These are phyloP conservation scores for Fusarium begoniae DNA, from an alignment of 2,329 filamentous ascomycete species.

Conservation along the genomic window DNA sequence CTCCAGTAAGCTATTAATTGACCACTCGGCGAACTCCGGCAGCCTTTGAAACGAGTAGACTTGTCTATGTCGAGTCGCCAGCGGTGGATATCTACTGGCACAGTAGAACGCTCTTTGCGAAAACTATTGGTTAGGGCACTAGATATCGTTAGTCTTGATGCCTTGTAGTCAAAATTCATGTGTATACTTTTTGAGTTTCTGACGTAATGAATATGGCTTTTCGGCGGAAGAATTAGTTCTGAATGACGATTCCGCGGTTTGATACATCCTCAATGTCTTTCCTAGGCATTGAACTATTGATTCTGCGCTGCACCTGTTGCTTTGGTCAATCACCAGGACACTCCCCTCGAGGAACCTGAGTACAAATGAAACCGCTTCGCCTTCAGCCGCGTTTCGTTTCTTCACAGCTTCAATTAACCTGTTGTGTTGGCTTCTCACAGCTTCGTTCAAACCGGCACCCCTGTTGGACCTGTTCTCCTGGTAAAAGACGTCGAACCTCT, in stretches of 20 bases:
- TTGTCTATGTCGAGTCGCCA: background rate
- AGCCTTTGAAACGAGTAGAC: background rate
- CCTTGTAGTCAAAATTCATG: background rate
- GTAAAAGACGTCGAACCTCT: background rate
- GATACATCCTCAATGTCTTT: background rate
- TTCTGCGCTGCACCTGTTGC: background rate
- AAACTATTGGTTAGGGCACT: background rate
- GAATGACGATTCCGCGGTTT: fast-evolving
- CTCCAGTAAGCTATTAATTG: background rate
- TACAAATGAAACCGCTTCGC: fast-evolving
- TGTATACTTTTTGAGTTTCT: fast-evolving
- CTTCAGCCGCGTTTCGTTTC: background rate
- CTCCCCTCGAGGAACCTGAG: background rate
- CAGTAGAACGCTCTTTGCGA: background rate
- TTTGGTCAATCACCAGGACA: background rate
- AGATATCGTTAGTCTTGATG: background rate
- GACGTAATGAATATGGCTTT: background rate
- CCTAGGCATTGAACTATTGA: background rate
- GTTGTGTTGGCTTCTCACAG: background rate
- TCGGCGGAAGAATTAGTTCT: fast-evolving
- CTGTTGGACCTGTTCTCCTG: background rate
- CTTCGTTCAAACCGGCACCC: background rate
- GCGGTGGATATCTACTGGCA: background rate
- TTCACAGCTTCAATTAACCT: background rate
- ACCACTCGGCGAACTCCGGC: background rate